phyloP scores from a whole-genome alignment of 2,329 filamentous ascomycete genomes.

The Neofusicoccum umdonicola region DNA sequence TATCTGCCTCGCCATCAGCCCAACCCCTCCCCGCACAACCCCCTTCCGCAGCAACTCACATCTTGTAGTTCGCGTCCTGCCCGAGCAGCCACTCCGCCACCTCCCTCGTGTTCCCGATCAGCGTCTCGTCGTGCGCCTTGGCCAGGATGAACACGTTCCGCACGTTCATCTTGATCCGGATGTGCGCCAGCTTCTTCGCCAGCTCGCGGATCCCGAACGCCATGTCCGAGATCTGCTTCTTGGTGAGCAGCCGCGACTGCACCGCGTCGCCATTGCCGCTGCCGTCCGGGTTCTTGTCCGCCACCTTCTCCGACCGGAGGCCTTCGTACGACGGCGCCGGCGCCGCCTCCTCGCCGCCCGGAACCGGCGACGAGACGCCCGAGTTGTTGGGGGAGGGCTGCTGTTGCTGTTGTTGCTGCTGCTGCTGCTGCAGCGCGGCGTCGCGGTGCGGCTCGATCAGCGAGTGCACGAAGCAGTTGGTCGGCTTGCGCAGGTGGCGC shows the following conservation, averaged over 20 bases:
- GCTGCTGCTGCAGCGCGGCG: slow-evolving; percentile 25
- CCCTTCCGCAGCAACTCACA: slow-evolving; percentile 51
- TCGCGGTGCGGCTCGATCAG: slow-evolving; percentile 50
- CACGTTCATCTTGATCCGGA: slow-evolving; percentile 78
- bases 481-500: slow-evolving; percentile 39
- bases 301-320: slow-evolving; percentile 33
- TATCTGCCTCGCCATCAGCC: slow-evolving; percentile 40
- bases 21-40: background rate
- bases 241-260: slow-evolving; percentile 78
- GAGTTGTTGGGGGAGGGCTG: no score
- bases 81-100: slow-evolving; percentile 78
- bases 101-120: slow-evolving; percentile 75
- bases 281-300: slow-evolving; percentile 44
- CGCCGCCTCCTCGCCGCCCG: background rate
- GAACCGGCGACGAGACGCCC: no score
- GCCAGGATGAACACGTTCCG: slow-evolving; percentile 83
- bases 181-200: slow-evolving; percentile 78
- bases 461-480: slow-evolving; percentile 62
- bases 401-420: slow-evolving; percentile 25
- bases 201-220: slow-evolving; percentile 91
- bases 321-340: slow-evolving; percentile 26
- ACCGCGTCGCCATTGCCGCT: slow-evolving; percentile 38
- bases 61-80: slow-evolving; percentile 67
- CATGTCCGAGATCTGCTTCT: slow-evolving; percentile 95
- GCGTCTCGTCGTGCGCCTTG: slow-evolving; percentile 81